phyloP scores from a whole-genome alignment of 257 asterid genomes.

The Rauvolfia tetraphylla region DNA sequence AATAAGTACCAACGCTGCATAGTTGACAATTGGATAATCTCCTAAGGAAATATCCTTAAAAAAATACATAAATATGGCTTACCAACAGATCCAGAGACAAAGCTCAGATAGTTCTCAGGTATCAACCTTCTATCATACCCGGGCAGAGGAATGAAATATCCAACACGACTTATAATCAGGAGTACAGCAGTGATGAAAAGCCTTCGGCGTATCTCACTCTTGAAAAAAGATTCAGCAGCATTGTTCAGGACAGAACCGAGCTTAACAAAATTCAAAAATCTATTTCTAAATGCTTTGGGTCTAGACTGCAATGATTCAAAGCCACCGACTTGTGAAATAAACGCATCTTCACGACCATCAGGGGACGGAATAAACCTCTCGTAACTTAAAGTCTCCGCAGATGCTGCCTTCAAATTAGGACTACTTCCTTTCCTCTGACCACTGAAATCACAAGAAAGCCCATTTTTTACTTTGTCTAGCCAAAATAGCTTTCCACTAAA shows the following conservation, averaged over 20 bases:
- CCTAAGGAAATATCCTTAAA: neutral
- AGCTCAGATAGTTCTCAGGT: constrained; percentile 86
- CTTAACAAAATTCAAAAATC: constrained; percentile 58
- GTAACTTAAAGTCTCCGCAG: constrained; percentile 44
- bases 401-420: constrained; percentile 41
- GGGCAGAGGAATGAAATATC: constrained; percentile 89
- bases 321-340: constrained; percentile 18
- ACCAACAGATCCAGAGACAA: constrained; percentile 85
- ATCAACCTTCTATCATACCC: constrained; percentile 93
- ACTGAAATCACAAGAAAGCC: constrained; percentile 16
- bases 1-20: neutral
- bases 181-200: constrained; percentile 79
- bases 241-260: constrained; percentile 69
- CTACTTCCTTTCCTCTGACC: constrained; percentile 20
- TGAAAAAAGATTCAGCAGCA: constrained; percentile 87
- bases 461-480: constrained; percentile 25
- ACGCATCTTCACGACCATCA: constrained; percentile 26
- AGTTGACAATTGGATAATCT: neutral
- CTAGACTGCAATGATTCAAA: constrained; percentile 26
- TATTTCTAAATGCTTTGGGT: constrained; percentile 57
- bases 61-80: constrained; percentile 22
- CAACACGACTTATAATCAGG: constrained; percentile 74
- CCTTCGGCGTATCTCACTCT: constrained; percentile 95
- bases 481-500: constrained; percentile 26
- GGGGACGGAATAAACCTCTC: constrained; percentile 37